Conservation (phyloP, 2,329 filamentous ascomycete genomes). For the Venturia nashicola region DNA sequence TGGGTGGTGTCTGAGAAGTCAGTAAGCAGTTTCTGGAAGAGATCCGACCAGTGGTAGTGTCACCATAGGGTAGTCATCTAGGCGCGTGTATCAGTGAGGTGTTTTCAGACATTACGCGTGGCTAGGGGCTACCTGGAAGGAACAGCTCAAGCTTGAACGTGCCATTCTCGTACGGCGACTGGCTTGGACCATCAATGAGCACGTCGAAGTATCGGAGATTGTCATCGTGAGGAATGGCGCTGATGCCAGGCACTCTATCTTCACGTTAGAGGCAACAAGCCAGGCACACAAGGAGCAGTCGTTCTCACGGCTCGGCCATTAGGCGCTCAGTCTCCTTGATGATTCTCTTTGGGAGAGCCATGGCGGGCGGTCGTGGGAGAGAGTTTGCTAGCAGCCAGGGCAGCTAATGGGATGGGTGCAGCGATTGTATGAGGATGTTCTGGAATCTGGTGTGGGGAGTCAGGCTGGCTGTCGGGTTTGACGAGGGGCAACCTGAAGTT, state of each 20-base stretch:
- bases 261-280: conserved; percentile 1
- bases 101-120: not conserved
- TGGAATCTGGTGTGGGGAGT: not conserved
- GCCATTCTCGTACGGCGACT: conserved; percentile 88
- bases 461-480: not conserved
- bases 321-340: conserved; percentile 97
- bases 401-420: not conserved
- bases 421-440: not conserved
- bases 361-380: conserved; percentile 16
- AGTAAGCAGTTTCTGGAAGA: not conserved
- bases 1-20: conserved; percentile 56
- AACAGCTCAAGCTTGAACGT: conserved; percentile 97
- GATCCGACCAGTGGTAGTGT: not conserved
- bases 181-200: conserved; percentile 80
- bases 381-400: not conserved
- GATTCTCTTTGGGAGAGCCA: conserved; percentile 88
- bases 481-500: not conserved
- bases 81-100: not conserved
- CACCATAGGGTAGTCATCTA: conserved; percentile 88
- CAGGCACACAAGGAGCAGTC: not conserved
- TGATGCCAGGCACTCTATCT: conserved; percentile 83
- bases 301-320: conserved; percentile 81
- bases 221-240: conserved; percentile 88
- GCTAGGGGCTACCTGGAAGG: conserved; percentile 42
- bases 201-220: conserved; percentile 98